Percentiles rank a stretch among this genome's conserved stretches.
These are phyloP conservation scores for Eremomyces bilateralis DNA, from an alignment of 495 filamentous ascomycete genomes.

Conservation along the genomic window DNA sequence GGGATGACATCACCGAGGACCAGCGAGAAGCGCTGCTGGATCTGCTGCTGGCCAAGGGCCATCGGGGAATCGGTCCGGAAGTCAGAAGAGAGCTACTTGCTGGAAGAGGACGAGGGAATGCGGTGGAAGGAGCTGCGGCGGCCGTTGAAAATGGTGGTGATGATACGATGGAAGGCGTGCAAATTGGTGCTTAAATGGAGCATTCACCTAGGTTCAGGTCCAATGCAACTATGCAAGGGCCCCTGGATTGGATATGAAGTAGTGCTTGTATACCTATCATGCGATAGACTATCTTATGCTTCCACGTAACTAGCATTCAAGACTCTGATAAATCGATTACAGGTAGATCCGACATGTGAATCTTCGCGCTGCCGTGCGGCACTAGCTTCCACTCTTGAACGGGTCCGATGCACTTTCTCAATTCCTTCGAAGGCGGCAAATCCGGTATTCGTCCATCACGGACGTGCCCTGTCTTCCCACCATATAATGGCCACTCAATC, in stretches of 20 bases:
- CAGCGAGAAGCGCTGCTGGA: constrained; percentile 84
- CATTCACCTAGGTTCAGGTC: too few relatives aligned
- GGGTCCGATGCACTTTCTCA: constrained; percentile 20
- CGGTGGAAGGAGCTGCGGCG: constrained; percentile 32
- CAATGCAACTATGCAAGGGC: too few relatives aligned
- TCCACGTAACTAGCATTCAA: too few relatives aligned
- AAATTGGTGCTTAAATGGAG: too few relatives aligned
- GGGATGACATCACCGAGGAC: constrained; percentile 82
- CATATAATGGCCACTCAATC: constrained; percentile 29
- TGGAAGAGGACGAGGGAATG: constrained; percentile 66
- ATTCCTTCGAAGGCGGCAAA: constrained; percentile 19
- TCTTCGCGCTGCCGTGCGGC: constrained; percentile 34
- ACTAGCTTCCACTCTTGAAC: constrained; percentile 24
- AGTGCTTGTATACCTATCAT: too few relatives aligned
- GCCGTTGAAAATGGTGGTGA: constrained; percentile 43
- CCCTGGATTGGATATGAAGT: too few relatives aligned
- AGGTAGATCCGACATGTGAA: constrained; percentile 38
- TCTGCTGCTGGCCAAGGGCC: constrained; percentile 65
- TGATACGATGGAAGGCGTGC: constrained; percentile 89
- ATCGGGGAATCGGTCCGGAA: constrained; percentile 75
- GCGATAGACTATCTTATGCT: too few relatives aligned
- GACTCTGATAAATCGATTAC: constrained; percentile 2
- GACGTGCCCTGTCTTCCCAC: constrained; percentile 8
- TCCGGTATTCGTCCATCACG: constrained; percentile 26
- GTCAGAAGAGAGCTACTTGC: constrained; percentile 77